Evolutionary conservation across 1,284 basidiomycete species (phyloP), one percentile per base, ranked within the genome.

Genomic region (Ustilago nuda): DNA sequence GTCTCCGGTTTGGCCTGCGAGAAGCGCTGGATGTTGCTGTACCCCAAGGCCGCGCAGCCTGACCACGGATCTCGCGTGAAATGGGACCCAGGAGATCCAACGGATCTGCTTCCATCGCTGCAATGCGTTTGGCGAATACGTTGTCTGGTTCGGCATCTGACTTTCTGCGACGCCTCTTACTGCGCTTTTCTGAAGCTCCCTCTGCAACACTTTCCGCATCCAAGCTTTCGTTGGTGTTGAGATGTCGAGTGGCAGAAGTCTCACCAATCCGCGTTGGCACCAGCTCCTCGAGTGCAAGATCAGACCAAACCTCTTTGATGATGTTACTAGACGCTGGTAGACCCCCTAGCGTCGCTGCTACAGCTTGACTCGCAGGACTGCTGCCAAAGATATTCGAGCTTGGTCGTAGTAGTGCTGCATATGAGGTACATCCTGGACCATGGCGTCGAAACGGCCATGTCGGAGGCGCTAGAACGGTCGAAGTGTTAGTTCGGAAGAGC

Each of bases 261-360:
- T 56, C 56, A 4, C 69, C 74, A 5, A 76, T 17, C 4, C 46
- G 39, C 9, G 37, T 43, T 4, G 81, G 81, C 3, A 81, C 58
- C 0, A 82, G 61, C 60, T 71, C 64, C 45, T 82, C 81, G 1
- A 82, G 70, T 30, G 73, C 79, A n/a, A 82, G 50, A 53, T 82
- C 81, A 9, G 78, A 64, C 81, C 81, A 82, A 1, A 82, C 74
- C 51, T 78, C 78, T 41, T 41, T 61, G 45, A 62, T 19, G 39
- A 61, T 65, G 52, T 60, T 78, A 48, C 62, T 50, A 2, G 60
- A 61, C 3, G 66, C 66, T 4, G 56, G 67, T 15, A 76, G 32
- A 0, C 74, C 74, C 7, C 74, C 74, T 33, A 76, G 46, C 1
- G 66, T 68, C 1, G 74, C 74, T 41, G 76, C 66, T 0, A 72